These are phyloP conservation scores for Trichophyton rubrum DNA, from an alignment of 2,329 filamentous ascomycete species.

Conservation along the genomic window DNA sequence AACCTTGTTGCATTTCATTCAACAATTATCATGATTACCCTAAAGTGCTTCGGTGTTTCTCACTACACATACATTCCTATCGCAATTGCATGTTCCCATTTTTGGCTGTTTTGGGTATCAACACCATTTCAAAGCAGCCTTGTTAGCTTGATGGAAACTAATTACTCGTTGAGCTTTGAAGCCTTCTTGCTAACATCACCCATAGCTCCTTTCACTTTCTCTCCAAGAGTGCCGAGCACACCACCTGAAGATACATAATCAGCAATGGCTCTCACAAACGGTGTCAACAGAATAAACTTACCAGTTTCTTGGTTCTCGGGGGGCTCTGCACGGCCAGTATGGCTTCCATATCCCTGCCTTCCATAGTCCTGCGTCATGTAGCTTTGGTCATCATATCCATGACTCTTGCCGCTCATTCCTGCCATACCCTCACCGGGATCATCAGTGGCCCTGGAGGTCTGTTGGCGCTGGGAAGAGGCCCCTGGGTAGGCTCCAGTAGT, in stretches of 20 bases:
- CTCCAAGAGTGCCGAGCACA: slow-evolving; percentile 3
- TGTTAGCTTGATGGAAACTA: neutral
- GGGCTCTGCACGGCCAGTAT: neutral
- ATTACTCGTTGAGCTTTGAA: neutral
- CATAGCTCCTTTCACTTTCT: slow-evolving; percentile 8
- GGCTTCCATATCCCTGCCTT: neutral
- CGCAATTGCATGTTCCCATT: neutral
- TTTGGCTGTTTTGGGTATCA: neutral
- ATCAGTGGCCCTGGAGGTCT: neutral
- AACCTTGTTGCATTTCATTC: neutral
- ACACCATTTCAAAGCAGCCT: neutral
- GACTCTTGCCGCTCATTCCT: neutral
- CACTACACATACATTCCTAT: neutral
- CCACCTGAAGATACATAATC: slow-evolving; percentile 1
- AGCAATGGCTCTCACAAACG: neutral
- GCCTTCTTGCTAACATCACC: slow-evolving; percentile 3
- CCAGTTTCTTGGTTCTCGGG: neutral
- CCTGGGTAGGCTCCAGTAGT: neutral
- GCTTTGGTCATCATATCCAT: neutral
- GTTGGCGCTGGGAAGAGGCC: neutral
- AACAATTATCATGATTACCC: neutral
- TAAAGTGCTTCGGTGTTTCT: neutral
- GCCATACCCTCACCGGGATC: neutral
- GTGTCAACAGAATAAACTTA: neutral
- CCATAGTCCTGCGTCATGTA: neutral